These are phyloP conservation scores for Exophiala alcalophila DNA, from an alignment of 2,329 filamentous ascomycete species.

Conservation along the genomic window DNA sequence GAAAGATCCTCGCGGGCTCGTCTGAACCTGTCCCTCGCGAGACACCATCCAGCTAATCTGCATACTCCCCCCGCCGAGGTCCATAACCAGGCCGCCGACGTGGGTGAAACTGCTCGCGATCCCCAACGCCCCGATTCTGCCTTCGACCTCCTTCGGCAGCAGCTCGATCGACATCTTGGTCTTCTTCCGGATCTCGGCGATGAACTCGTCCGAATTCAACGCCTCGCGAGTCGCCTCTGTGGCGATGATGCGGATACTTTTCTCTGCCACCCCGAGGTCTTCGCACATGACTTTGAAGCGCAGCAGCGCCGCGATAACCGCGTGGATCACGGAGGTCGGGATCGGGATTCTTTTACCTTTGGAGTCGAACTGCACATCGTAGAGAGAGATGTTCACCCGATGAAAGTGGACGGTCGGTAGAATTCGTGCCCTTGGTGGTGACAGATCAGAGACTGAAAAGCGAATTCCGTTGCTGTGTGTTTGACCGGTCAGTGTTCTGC, in stretches of 20 bases:
- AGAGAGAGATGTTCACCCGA: slow-evolving; percentile 76
- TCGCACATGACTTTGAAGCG: slow-evolving; percentile 69
- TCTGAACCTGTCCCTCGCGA: slow-evolving; percentile 48
- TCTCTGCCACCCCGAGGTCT: slow-evolving; percentile 62
- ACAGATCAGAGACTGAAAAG: slow-evolving; percentile 80
- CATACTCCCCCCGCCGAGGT: slow-evolving; percentile 61
- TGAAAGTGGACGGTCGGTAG: slow-evolving; percentile 74
- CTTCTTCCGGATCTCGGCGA: slow-evolving; percentile 58
- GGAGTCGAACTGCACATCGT: slow-evolving; percentile 63
- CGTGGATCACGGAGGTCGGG: slow-evolving; percentile 56
- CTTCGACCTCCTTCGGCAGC: slow-evolving; percentile 76
- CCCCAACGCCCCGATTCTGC: slow-evolving; percentile 75
- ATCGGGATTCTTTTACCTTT: slow-evolving; percentile 50
- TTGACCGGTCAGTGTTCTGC: not conserved
- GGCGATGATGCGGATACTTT: slow-evolving; percentile 73
- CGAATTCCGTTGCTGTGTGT: slow-evolving; percentile 74
- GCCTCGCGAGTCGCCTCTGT: slow-evolving; percentile 86
- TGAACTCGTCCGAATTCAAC: slow-evolving; percentile 68
- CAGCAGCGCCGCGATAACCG: slow-evolving; percentile 64
- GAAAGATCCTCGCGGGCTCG: slow-evolving; percentile 55
- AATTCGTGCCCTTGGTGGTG: slow-evolving; percentile 66
- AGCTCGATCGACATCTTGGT: slow-evolving; percentile 69
- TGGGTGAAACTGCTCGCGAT: slow-evolving; percentile 69
- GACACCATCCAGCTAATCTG: slow-evolving; percentile 66
- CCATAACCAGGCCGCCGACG: slow-evolving; percentile 76